Base-by-base conservation (phyloP, 2,329 filamentous ascomycete genomes). In the Pseudopyricularia javanii region DNA sequence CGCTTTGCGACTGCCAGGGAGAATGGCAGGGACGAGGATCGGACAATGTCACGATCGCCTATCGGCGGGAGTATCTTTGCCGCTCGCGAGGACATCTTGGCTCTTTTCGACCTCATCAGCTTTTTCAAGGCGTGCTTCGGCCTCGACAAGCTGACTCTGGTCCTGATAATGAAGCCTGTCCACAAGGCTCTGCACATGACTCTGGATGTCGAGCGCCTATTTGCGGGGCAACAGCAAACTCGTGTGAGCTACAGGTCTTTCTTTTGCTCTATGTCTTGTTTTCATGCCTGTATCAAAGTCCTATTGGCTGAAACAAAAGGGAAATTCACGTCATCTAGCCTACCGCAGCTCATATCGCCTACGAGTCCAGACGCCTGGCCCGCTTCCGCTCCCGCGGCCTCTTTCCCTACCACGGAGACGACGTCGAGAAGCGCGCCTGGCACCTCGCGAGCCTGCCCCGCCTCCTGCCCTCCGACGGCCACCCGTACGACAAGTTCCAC, bases 401-500 rank as follows among this genome's bases (percentile, higher is more conserved):
- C 20, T 40, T 40, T 17, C 35, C 35, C 35, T 40, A 40, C 35
- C n/a, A 40, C n/a, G 35, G 35, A 20, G 35, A 40, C 35, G 11
- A 17, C 4, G n/a, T 20, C 15, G 35, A 40, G n/a, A 40, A 40
- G 35, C 35, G 35, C 35, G 35, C 35, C 35, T 40, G 35, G 35
- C 35, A 40, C 35, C 35, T 40, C 35, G n/a, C 35, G 20, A 20
- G 35, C 35, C n/a, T 40, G 35, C 35, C 35, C 15, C 35, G 35
- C 20, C 35, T 40, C 5, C n/a, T 40, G 35, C 35, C 35, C n/a
- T 8, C 35, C 35, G 35, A 40, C 20, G n/a, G n/a, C n/a, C n/a
- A 4, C 5, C n/a, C 60, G 9, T 58, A 48, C 12, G 62, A 60
- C 4, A 66, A 62, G 49, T 64, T 64, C 54, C 64, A 66, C 56